Evolutionary conservation across 2,329 filamentous ascomycete genomes (phyloP), one percentile per base, ranked within the genome.

Genomic region (Fusarium tjaetaba): DNA sequence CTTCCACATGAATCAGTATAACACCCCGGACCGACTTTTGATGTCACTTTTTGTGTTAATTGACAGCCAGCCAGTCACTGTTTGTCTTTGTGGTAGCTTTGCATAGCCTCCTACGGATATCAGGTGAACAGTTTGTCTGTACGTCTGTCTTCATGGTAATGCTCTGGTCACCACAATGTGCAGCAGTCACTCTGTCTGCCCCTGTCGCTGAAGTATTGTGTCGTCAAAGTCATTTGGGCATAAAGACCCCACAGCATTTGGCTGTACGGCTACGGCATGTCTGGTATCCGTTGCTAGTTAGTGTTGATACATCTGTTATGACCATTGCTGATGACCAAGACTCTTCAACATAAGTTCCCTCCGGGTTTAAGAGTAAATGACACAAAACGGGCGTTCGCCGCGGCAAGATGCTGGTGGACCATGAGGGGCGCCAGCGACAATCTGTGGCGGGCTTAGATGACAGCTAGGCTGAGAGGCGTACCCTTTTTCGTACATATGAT

Each of bases 351-450:
- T 55, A 73, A 73, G 65, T 73, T 61, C 53, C 61, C 41, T 59
- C 56, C 45, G 41, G 43, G 53, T 48, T 67, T 55, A 58, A 73
- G 43, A 66, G 42, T 20, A 61, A 55, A 65, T 65, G 62, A 65
- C 73, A 70, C 52, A 71, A 75, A 72, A 61, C 72, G 73, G 74
- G 71, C 70, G 57, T 71, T 75, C 70, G 75, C 75, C 75, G 70
- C 73, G 75, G 75, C 75, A 73, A 73, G 53, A 48, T 49, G 57
- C 60, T 56, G 48, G 68, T 68, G 61, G 72, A 64, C 55, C 43
- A 57, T 59, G 59, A 68, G 62, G 55, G 59, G 62, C 48, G 63
- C 28, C 61, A 70, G 71, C 41, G 59, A 70, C 49, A 62, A 28
- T 36, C 26, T 68, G 72, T 77, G 74, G 72, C 62, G 70, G 65